Conservation (phyloP, 2,329 filamentous ascomycete genomes). For the Fusarium chaquense region DNA sequence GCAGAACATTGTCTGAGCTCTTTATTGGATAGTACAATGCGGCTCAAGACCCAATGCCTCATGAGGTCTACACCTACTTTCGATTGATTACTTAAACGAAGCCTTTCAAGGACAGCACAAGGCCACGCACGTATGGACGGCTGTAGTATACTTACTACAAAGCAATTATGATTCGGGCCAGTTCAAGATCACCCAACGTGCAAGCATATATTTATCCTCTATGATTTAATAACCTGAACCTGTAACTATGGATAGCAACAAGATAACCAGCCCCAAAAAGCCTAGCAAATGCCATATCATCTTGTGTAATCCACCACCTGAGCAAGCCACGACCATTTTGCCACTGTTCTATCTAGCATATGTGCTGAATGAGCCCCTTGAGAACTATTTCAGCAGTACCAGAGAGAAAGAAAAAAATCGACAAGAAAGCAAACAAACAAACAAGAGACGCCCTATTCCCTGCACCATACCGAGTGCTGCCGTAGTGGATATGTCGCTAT, state of each 20-base stretch:
- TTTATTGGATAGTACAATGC: neutral
- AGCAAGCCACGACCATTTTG: neutral
- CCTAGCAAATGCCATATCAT: neutral
- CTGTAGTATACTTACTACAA: neutral
- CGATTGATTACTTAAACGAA: neutral
- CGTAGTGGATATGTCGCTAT: slow-evolving; percentile 17
- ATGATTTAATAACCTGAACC: neutral
- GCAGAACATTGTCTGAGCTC: neutral
- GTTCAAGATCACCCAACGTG: neutral
- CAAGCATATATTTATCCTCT: slow-evolving; percentile 23
- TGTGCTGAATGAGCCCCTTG: neutral
- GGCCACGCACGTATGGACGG: neutral
- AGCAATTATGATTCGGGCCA: neutral
- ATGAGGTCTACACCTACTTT: neutral
- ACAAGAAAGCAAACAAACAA: slow-evolving; percentile 9
- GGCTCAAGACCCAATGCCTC: neutral
- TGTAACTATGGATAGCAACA: neutral
- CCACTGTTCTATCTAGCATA: neutral
- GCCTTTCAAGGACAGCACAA: too few species aligned
- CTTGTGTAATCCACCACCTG: neutral
- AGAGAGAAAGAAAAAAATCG: neutral
- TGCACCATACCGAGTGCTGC: neutral
- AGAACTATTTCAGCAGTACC: slow-evolving; percentile 2
- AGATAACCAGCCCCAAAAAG: neutral
- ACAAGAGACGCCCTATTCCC: slow-evolving; percentile 20